Evolutionary conservation across 139 green algal genomes (phyloP).

Genomic region (Chlorella sorokiniana): DNA sequence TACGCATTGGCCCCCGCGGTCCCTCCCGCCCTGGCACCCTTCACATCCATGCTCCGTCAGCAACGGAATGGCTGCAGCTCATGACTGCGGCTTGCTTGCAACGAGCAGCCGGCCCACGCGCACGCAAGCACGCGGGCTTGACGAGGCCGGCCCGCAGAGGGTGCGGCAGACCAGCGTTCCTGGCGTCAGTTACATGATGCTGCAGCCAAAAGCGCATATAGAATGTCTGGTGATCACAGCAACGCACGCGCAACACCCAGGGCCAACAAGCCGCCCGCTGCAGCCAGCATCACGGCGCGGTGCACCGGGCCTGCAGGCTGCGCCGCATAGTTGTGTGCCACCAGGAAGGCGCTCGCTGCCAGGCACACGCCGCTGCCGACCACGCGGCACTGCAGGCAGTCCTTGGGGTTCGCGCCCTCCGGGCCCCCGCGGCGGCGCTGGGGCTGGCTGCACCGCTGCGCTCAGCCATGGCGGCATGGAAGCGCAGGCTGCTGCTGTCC

Average conservation of each 20-base stretch:
- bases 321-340: slow-evolving; percentile 15
- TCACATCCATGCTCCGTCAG: too few species aligned
- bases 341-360: slow-evolving; percentile 42
- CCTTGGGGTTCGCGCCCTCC: background rate
- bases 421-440: background rate
- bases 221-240: background rate
- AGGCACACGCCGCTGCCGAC: slow-evolving; percentile 41
- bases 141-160: too few species aligned
- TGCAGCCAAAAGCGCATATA: too few species aligned
- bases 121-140: too few species aligned
- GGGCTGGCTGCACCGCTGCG: background rate
- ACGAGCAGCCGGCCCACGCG: too few species aligned
- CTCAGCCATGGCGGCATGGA: background rate
- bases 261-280: slow-evolving; percentile 33
- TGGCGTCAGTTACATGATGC: too few species aligned
- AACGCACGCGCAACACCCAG: slow-evolving; percentile 43
- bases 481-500: too few species aligned
- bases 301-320: slow-evolving; percentile 21
- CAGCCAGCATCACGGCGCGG: slow-evolving; percentile 9
- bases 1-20: too few species aligned
- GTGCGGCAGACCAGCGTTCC: too few species aligned
- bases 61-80: too few species aligned
- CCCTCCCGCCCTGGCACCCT: too few species aligned
- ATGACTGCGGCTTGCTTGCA: too few species aligned
- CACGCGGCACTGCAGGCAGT: slow-evolving; percentile 44